A percentile compares a stretch with the other conserved stretches of the same genome.
phyloP scores from a whole-genome alignment of 1,139 yeast genomes.

The Geotrichum phurueaensis region DNA sequence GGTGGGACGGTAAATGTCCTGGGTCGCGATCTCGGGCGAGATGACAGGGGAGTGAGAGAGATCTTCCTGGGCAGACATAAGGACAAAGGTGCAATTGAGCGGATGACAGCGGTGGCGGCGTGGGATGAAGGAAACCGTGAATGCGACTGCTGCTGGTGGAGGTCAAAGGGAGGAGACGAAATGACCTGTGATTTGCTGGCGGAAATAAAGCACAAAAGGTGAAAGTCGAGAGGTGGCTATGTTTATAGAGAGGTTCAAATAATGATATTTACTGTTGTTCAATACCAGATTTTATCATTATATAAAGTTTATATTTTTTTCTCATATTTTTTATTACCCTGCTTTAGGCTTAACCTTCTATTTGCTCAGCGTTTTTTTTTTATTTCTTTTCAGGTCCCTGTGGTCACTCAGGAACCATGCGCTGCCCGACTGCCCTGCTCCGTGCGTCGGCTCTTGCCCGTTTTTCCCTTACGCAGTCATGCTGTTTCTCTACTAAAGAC shows the following conservation, averaged over 20 bases:
- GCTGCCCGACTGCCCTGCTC: neutral
- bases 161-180: slow-evolving; percentile 1
- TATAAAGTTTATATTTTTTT: neutral
- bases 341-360: neutral
- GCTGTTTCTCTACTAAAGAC: neutral
- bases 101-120: neutral
- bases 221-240: neutral
- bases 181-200: slow-evolving; percentile 7
- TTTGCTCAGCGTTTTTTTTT: neutral
- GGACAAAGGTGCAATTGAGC: neutral
- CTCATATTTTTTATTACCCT: neutral
- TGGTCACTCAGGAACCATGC: neutral
- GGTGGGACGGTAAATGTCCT: slow-evolving; percentile 1
- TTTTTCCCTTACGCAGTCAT: neutral
- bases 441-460: neutral
- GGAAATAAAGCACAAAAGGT: neutral
- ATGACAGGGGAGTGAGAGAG: neutral
- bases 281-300: neutral
- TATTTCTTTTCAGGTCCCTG: neutral
- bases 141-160: neutral
- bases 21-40: slow-evolving; percentile 9
- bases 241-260: neutral
- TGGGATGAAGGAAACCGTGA: neutral
- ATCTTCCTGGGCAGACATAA: neutral
- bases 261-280: neutral